These are phyloP conservation scores for Claviceps maximensis DNA, from an alignment of 2,329 filamentous ascomycete genomes.

Conservation along the genomic window DNA sequence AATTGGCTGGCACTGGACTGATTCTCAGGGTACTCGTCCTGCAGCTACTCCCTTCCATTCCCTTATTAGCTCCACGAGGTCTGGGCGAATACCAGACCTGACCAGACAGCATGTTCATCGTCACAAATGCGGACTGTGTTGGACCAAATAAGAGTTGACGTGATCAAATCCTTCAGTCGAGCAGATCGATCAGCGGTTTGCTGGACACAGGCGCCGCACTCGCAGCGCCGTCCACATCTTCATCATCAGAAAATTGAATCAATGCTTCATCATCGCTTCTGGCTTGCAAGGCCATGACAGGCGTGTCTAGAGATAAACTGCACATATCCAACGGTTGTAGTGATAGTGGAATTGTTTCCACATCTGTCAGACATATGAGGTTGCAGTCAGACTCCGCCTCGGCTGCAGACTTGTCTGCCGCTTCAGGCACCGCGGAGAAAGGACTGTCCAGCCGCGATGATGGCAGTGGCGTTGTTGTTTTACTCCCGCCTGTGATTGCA, in stretches of 20 bases:
- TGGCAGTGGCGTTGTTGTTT: too few relatives aligned
- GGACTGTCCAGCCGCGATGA: background rate
- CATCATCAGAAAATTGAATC: constrained; percentile 3
- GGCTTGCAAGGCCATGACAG: background rate
- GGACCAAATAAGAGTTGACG: background rate
- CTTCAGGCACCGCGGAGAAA: background rate
- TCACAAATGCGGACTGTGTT: too few relatives aligned
- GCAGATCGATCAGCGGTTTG: background rate
- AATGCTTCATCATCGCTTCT: background rate
- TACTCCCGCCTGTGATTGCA: background rate
- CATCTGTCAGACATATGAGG: constrained; percentile 1
- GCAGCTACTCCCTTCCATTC: too few relatives aligned
- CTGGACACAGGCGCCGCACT: background rate
- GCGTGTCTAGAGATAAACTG: background rate
- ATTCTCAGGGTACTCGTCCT: too few relatives aligned
- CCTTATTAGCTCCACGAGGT: too few relatives aligned
- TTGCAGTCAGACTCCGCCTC: background rate
- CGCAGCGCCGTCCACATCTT: background rate
- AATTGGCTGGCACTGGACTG: too few relatives aligned
- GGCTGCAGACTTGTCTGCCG: background rate
- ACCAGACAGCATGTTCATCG: too few relatives aligned
- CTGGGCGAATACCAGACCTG: background rate
- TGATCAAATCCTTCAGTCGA: background rate
- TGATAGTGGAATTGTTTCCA: background rate
- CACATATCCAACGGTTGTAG: background rate